Evolutionary conservation across 805 yeast species (phyloP), one percentile per base, ranked within the genome.

Genomic region (Phaffomyces thermotolerans): DNA sequence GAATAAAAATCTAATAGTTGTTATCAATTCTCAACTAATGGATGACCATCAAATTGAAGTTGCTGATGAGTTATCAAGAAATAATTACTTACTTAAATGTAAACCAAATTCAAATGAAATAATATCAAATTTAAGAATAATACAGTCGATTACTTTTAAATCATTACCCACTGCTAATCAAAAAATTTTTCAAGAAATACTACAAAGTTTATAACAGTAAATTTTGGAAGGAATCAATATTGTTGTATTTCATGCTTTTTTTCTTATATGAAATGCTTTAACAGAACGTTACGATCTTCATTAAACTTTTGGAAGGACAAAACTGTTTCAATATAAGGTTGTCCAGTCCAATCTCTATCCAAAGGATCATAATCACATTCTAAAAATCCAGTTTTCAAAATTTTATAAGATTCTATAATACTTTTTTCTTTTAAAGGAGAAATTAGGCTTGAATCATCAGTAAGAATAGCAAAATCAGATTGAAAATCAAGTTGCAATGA

Each of bases 41-140:
- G 86, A 86, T 58, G 86, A 89, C 58, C 97, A 90, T 59, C 96
- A 90, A 59, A 50, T 63, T 15, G 91, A 90, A 48, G 79, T 86
- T 8, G 93, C 95, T 0, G 54, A 59, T n/a, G 78, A 73, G 41
- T 68, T 84, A 37, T 67, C 60, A 12, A 36, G 55, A 1, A 41
- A 58, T 35, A 64, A 66, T 1, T 59, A 63, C 34, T 51, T 72
- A 24, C 34, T 66, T 22, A 46, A 51, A 29, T 53, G 54, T 12
- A 15, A 34, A 8, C 15, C 49, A 4, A 22, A 38, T 4, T 14
- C 49, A 8, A 50, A 53, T 1, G 53, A 39, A 1, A 38, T 61
- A 15, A 17, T 60, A 12, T 18, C 40, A 4, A 35, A 52, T 9
- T 45, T 61, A 2, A 24, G 44, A 3, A 33, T 40, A 12, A 39